These are phyloP conservation scores for Cordyceps tenuipes DNA, from an alignment of 2,329 filamentous ascomycete species.

Conservation along the genomic window DNA sequence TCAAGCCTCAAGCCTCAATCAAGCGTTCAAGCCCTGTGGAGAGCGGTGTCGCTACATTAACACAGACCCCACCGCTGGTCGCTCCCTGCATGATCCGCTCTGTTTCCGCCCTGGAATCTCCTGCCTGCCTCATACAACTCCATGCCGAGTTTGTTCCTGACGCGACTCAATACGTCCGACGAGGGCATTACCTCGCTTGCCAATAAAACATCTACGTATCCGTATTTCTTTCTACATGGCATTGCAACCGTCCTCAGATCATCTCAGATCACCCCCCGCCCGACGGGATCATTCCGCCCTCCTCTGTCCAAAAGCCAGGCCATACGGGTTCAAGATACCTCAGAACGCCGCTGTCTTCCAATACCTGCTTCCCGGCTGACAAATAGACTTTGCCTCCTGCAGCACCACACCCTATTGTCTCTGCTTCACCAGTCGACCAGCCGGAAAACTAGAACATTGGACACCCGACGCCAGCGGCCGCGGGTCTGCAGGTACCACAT, in stretches of 20 bases:
- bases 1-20: neutral
- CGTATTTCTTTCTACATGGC: neutral
- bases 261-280: neutral
- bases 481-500: conserved; percentile 7
- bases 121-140: neutral
- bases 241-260: neutral
- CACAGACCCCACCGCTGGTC: neutral
- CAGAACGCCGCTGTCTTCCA: neutral
- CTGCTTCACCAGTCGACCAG: too few species aligned
- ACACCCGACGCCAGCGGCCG: neutral
- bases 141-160: neutral
- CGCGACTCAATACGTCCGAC: neutral
- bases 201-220: neutral
- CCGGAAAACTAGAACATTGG: neutral
- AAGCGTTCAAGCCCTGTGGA: neutral
- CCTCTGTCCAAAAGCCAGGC: neutral
- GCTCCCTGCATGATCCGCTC: neutral
- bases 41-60: neutral
- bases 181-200: neutral
- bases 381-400: neutral
- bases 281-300: neutral
- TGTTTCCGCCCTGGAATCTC: neutral
- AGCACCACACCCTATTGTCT: neutral
- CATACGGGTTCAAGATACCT: neutral
- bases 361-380: neutral